Percentiles rank a stretch among this genome's conserved stretches.
Conservation (phyloP, 305 asterid genomes). For the Fraxinus baroniana region DNA sequence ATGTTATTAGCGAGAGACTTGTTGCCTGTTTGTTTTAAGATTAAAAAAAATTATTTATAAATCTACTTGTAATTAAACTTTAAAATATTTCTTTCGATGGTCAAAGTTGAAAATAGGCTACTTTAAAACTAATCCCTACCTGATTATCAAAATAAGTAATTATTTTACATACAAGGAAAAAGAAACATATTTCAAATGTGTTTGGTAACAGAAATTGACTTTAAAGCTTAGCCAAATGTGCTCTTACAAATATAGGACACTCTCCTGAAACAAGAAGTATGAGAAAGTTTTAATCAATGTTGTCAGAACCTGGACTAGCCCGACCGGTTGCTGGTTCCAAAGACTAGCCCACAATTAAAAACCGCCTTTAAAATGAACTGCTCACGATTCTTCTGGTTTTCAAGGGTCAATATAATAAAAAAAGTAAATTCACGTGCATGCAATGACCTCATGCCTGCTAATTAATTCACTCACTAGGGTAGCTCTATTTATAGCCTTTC, state of each 20-base stretch:
- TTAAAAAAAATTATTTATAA: background rate
- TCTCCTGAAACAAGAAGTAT: background rate
- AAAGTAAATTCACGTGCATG: background rate
- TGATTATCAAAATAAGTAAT: background rate
- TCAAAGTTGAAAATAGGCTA: background rate
- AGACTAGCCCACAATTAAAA: background rate
- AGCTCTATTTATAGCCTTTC: background rate
- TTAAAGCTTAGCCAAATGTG: background rate
- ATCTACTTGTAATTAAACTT: background rate
- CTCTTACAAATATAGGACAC: background rate
- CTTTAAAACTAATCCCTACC: background rate
- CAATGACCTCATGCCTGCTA: background rate
- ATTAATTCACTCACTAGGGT: background rate
- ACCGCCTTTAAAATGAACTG: background rate
- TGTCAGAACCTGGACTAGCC: background rate
- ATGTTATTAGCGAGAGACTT: background rate
- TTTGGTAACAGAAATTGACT: background rate
- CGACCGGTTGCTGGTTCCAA: background rate
- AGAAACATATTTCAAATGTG: background rate
- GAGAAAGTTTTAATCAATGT: background rate
- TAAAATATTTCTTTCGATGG: background rate
- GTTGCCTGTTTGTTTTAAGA: background rate
- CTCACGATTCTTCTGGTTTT: background rate
- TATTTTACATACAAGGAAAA: background rate
- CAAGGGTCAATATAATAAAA: background rate